Base-by-base conservation (phyloP, 176 grass and related monocot genomes). In the Poa pratensis region DNA sequence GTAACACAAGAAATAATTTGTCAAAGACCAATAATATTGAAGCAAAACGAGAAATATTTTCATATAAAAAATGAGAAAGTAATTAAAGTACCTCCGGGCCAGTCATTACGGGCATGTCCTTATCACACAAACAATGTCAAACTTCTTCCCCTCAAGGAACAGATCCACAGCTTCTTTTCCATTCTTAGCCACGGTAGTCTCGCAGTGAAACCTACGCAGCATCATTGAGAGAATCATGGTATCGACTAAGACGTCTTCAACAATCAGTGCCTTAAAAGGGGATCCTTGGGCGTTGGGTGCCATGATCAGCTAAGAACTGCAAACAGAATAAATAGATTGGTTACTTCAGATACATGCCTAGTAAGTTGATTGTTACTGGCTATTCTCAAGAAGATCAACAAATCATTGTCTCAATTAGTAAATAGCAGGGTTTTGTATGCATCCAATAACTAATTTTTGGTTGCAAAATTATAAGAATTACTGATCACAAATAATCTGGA, bases 81-180 rank as follows among this genome's bases (percentile, higher is more conserved):
- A 67, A 64, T 10, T 43, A 3, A 26, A 83, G 12, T 69, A 88
- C 86, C 86, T 83, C 86, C 69, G 86, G 80, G 7, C 73, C 80
- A 3, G 10, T 40, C 80, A 88, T 83, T 15, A 78, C 0, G 5
- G 86, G 73, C 64, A 88, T 83, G 15, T 77, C 53, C n/a, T 88
- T 77, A 10, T 88, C 86, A 17, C 16, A 42, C 3, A 88, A 78
- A 88, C 40, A 62, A 83, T 83, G 53, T 83, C 73, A 52, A 83
- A 88, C 35, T 43, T 83, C 16, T 88, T 78, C 7, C 80, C 80
- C 82, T 78, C 16, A 10, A 83, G 52, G 42, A 83, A 88, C 17
- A 83, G 22, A 24, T 72, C 42, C 19, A 88, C 42, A 42, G 80
- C 86, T 83, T 88, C 64, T 62, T 83, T 78, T 1, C 86, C 73